A percentile compares a stretch with the other conserved stretches of the same genome.
phyloP scores from a whole-genome alignment of 2,329 filamentous ascomycete species.

The Chalara sp. region DNA sequence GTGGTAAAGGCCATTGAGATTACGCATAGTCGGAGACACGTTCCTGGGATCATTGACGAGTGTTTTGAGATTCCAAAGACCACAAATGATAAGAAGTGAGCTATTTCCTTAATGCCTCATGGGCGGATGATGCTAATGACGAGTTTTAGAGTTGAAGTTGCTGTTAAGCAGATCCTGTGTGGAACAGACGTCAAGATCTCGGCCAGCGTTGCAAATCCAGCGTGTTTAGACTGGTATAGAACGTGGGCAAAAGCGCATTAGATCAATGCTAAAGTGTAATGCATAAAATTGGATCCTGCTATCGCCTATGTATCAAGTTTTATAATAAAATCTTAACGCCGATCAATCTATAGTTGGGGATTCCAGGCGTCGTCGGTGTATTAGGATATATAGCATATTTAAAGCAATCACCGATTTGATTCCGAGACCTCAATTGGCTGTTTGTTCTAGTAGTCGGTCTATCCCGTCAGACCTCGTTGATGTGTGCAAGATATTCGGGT shows the following conservation, averaged over 20 bases:
- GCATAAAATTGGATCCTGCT: too few species aligned
- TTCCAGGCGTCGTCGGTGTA: too few species aligned
- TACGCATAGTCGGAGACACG: slow-evolving; percentile 83
- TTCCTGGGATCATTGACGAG: slow-evolving; percentile 75
- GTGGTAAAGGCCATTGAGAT: slow-evolving; percentile 65
- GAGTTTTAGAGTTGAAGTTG: slow-evolving; percentile 69
- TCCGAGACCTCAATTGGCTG: too few species aligned
- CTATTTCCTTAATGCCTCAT: slow-evolving; percentile 26
- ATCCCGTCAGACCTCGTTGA: too few species aligned
- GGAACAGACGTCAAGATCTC: slow-evolving; percentile 82
- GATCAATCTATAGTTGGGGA: too few species aligned
- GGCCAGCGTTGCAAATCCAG: slow-evolving; percentile 87
- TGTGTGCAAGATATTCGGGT: too few species aligned
- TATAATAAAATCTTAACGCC: too few species aligned
- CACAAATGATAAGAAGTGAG: slow-evolving; percentile 87
- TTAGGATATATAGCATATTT: too few species aligned
- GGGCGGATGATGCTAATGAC: not conserved
- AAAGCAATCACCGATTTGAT: too few species aligned
- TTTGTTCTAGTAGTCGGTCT: too few species aligned
- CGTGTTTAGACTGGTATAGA: slow-evolving; percentile 82
- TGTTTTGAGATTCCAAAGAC: slow-evolving; percentile 80
- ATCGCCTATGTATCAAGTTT: too few species aligned
- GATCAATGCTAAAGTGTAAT: not conserved
- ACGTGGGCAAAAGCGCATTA: slow-evolving; percentile 51
- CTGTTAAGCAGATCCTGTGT: slow-evolving; percentile 92